Evolutionary conservation across 768 basidiomycete species (phyloP).

Genomic region (Termitomyces sp.): DNA sequence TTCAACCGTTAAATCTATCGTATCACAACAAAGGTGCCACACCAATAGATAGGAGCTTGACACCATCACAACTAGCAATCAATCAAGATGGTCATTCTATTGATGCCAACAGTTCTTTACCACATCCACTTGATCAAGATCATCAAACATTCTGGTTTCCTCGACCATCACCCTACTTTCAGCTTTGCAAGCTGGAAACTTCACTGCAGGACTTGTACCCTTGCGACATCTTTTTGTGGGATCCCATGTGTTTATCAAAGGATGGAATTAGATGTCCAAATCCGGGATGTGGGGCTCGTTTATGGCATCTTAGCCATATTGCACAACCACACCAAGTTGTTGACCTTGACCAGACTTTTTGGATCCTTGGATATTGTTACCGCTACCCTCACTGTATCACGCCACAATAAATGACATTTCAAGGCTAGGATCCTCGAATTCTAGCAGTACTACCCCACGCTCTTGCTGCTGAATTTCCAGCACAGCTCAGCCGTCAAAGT

Average conservation of each 20-base stretch:
- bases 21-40: no score
- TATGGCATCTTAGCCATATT: slow-evolving; percentile 8
- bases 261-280: slow-evolving; percentile 9
- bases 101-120: no score
- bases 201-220: slow-evolving; percentile 10
- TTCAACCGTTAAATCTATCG: no score
- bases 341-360: slow-evolving; percentile 9
- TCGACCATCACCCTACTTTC: neutral
- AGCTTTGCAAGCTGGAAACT: neutral
- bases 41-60: neutral
- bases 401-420: slow-evolving; percentile 1
- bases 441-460: neutral
- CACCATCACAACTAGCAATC: no score
- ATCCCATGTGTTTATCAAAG: slow-evolving; percentile 4
- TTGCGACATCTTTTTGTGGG: slow-evolving; percentile 14
- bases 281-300: neutral
- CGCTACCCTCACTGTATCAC: neutral
- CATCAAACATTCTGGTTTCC: slow-evolving; percentile 7
- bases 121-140: neutral
- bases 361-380: slow-evolving; percentile 15
- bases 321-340: slow-evolving; percentile 7
- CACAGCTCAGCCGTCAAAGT: slow-evolving; percentile 17
- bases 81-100: no score
- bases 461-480: slow-evolving; percentile 16
- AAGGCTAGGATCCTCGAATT: slow-evolving; percentile 7